Percentiles rank a stretch among this genome's conserved stretches.
phyloP scores from a whole-genome alignment of 108 stramenopile genomes.

The Stephanodiscus minutulus region DNA sequence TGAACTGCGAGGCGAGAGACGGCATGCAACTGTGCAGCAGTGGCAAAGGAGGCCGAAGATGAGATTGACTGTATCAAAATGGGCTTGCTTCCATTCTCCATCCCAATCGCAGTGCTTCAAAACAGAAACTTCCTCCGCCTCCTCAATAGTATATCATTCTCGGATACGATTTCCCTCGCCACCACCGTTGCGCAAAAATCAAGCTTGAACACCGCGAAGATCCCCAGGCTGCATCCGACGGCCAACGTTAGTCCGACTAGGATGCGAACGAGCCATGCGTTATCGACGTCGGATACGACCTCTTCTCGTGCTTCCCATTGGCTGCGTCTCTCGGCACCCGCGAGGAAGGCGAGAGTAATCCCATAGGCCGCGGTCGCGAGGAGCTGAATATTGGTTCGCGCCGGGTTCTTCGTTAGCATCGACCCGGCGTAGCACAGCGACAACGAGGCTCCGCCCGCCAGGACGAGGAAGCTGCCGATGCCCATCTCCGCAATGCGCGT shows the following conservation, averaged over 20 bases:
- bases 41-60: too few relatives aligned
- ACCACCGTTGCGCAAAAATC: conserved; percentile 22
- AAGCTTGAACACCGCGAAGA: conserved; percentile 13
- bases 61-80: too few relatives aligned
- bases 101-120: background rate
- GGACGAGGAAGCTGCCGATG: conserved; percentile 34
- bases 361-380: conserved; percentile 16
- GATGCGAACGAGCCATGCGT: conserved; percentile 36
- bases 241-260: conserved; percentile 18
- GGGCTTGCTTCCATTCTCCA: background rate
- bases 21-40: too few relatives aligned
- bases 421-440: conserved; percentile 24
- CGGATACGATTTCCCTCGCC: conserved; percentile 23
- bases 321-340: conserved; percentile 31
- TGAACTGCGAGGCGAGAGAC: too few relatives aligned
- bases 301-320: conserved; percentile 24
- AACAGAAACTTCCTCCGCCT: conserved; percentile 6
- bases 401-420: conserved; percentile 4
- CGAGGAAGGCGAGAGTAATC: conserved; percentile 23
- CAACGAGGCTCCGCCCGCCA: conserved; percentile 21
- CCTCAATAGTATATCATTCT: background rate
- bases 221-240: conserved; percentile 17
- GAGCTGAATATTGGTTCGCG: conserved; percentile 1
- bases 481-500: conserved; percentile 31
- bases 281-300: conserved; percentile 38